phyloP scores from a whole-genome alignment of 1,284 basidiomycete genomes.

The Trametes versicolor region DNA sequence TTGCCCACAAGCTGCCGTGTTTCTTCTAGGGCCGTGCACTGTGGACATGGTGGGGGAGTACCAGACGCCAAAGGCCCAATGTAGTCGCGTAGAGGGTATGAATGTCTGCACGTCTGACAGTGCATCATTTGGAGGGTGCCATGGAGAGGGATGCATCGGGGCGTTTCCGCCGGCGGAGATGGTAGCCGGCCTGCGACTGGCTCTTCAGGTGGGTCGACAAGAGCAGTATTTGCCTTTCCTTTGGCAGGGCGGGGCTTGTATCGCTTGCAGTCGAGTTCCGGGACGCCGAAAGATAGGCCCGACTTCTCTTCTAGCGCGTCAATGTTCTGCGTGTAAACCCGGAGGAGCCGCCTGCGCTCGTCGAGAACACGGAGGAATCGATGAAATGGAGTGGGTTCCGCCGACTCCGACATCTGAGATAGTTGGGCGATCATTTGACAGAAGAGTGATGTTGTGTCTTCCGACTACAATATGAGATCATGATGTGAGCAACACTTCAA shows the following conservation, averaged over 20 bases:
- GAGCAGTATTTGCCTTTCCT: slow-evolving; percentile 29
- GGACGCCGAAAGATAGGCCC: slow-evolving; percentile 83
- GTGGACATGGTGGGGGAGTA: slow-evolving; percentile 80
- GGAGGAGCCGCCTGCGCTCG: slow-evolving; percentile 78
- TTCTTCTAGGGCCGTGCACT: slow-evolving; percentile 76
- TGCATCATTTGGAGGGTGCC: slow-evolving; percentile 85
- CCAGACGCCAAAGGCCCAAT: slow-evolving; percentile 66
- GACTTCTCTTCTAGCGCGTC: slow-evolving; percentile 90
- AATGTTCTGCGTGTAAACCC: slow-evolving; percentile 97
- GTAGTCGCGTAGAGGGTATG: slow-evolving; percentile 71
- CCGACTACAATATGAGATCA: slow-evolving; percentile 60
- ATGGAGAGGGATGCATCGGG: slow-evolving; percentile 91
- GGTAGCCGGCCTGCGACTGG: slow-evolving; percentile 47
- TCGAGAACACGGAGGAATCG: slow-evolving; percentile 80
- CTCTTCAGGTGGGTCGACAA: slow-evolving; percentile 17
- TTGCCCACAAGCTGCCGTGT: slow-evolving; percentile 82
- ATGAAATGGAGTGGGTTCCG: slow-evolving; percentile 88
- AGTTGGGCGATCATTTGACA: slow-evolving; percentile 91
- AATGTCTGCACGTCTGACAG: slow-evolving; percentile 84
- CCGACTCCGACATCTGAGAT: slow-evolving; percentile 76
- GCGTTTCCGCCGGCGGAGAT: slow-evolving; percentile 56
- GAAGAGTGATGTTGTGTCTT: slow-evolving; percentile 80
- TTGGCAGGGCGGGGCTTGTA: slow-evolving; percentile 54
- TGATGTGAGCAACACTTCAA: slow-evolving; percentile 26
- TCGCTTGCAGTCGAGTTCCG: slow-evolving; percentile 65